phyloP scores from a whole-genome alignment of 225 moss, liverwort and hornwort species.

The Thuidium tamariscinum region DNA sequence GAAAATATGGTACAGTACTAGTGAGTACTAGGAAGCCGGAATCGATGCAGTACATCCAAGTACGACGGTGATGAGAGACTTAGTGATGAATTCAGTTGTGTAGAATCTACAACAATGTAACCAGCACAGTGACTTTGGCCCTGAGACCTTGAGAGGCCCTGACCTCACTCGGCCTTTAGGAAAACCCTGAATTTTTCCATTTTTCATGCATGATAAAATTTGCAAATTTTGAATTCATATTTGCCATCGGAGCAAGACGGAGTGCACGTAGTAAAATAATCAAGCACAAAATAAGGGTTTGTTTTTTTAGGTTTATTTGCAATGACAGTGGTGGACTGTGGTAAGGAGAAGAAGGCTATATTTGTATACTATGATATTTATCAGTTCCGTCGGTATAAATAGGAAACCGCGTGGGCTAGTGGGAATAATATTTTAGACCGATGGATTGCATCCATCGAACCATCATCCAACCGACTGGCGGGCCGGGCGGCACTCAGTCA shows the following conservation, averaged over 20 bases:
- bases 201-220: too few species aligned
- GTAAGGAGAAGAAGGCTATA: background rate
- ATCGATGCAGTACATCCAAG: background rate
- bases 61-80: background rate
- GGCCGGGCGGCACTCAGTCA: too few species aligned
- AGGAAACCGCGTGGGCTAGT: background rate
- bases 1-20: background rate
- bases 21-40: background rate
- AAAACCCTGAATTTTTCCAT: too few species aligned
- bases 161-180: too few species aligned
- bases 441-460: background rate
- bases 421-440: background rate
- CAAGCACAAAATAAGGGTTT: too few species aligned
- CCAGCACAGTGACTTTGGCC: background rate
- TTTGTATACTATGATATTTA: too few species aligned
- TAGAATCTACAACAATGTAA: background rate
- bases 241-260: too few species aligned
- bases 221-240: too few species aligned
- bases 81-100: too few species aligned
- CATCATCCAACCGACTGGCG: fast-evolving
- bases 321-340: background rate
- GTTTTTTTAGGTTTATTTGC: too few species aligned
- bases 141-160: too few species aligned
- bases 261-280: too few species aligned
- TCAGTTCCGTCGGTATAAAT: background rate